Percentiles rank a stretch among this genome's conserved stretches.
Evolutionary conservation across 164 flowering plant genomes (phyloP).

Genomic region (Nelumbo lutea): DNA sequence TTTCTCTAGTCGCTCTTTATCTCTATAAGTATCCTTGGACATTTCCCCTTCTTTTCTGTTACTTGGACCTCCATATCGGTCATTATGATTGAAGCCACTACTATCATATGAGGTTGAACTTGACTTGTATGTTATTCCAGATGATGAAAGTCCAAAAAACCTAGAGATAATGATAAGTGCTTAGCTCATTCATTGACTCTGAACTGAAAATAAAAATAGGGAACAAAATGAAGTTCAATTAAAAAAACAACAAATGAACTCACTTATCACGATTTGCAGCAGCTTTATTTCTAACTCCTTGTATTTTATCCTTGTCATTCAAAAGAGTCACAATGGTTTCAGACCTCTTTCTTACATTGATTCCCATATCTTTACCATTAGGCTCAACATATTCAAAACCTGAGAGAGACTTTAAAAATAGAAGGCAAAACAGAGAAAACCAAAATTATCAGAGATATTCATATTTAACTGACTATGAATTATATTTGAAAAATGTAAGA

Average conservation of each 20-base stretch:
- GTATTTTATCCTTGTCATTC: constrained; percentile 81
- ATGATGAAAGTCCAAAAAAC: constrained; percentile 91
- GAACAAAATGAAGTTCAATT: not conserved
- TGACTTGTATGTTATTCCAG: constrained; percentile 73
- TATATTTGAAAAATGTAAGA: not conserved
- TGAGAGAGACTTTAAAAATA: constrained; percentile 60
- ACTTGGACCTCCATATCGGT: constrained; percentile 53
- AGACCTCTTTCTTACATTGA: constrained; percentile 94
- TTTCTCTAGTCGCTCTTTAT: constrained; percentile 38
- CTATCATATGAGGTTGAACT: constrained; percentile 55
- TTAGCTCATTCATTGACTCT: constrained; percentile 8
- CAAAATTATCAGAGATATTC: not conserved
- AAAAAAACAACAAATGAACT: constrained; percentile 21
- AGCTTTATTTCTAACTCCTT: constrained; percentile 86
- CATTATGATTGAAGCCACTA: constrained; percentile 42
- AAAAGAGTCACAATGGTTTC: constrained; percentile 65
- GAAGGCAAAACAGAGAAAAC: constrained; percentile 14
- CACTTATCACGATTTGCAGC: constrained; percentile 91
- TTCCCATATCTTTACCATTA: constrained; percentile 90
- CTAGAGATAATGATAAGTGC: constrained; percentile 27
- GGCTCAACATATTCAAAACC: constrained; percentile 92
- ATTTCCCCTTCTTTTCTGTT: constrained; percentile 36
- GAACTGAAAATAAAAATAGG: not conserved
- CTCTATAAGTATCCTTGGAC: constrained; percentile 44
- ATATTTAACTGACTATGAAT: not conserved